Percentiles rank a stretch among this genome's conserved stretches.
Conservation (phyloP, 2,329 filamentous ascomycete species). For the Tolypocladium amazonense region DNA sequence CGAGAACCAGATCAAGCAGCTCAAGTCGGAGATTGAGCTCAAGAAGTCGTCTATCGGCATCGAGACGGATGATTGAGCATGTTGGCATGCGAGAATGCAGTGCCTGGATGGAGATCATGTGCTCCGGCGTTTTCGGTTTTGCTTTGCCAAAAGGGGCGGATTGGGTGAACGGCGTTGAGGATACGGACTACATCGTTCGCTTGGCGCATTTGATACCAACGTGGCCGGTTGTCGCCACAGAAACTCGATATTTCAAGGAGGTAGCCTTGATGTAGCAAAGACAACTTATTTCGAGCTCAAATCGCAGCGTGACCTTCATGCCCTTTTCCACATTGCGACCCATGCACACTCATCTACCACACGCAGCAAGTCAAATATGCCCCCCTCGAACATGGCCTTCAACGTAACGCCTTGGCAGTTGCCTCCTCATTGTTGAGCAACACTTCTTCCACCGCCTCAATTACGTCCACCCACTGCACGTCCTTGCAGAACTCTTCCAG, state of each 20-base stretch:
- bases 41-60: constrained; percentile 34
- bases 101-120: not conserved
- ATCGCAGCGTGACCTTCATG: not conserved
- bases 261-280: not conserved
- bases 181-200: too few species aligned
- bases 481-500: constrained; percentile 22
- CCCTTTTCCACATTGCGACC: not conserved
- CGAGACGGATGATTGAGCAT: constrained; percentile 22
- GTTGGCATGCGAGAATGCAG: not conserved
- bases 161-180: not conserved
- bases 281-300: not conserved
- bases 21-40: constrained; percentile 32
- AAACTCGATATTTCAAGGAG: not conserved
- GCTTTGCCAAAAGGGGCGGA: not conserved
- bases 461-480: constrained; percentile 23
- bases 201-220: not conserved
- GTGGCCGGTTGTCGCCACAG: not conserved
- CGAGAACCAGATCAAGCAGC: constrained; percentile 36
- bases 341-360: not conserved
- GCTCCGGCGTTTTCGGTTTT: not conserved
- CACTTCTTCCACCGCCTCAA: constrained; percentile 17
- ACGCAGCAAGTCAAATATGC: not conserved
- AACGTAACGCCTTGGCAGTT: constrained; percentile 11
- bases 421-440: constrained; percentile 14
- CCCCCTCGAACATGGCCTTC: not conserved